A percentile compares a stretch with the other conserved stretches of the same genome.
Evolutionary conservation across 257 asterid species (phyloP).

Genomic region (Solanum dulcamara): DNA sequence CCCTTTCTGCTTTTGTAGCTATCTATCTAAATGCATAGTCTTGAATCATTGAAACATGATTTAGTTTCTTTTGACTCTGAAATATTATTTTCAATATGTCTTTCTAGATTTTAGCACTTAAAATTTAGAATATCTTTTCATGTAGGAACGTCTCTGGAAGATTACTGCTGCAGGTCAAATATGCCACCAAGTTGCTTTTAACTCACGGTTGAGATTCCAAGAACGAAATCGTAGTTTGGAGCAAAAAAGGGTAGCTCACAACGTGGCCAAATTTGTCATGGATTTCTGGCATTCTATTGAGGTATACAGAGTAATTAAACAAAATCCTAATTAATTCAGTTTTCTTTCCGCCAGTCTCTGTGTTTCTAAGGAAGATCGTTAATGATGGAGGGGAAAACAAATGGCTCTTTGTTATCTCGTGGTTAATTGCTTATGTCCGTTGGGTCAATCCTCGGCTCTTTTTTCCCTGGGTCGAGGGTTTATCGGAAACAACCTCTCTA

Average conservation of each 20-base stretch:
- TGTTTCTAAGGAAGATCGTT: neutral
- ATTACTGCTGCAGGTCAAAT: slow-evolving; percentile 61
- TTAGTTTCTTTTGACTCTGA: neutral
- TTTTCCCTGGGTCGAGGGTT: neutral
- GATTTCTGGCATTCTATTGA: slow-evolving; percentile 76
- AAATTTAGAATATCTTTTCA: neutral
- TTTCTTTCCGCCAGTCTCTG: neutral
- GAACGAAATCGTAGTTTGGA: slow-evolving; percentile 28
- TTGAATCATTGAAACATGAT: neutral
- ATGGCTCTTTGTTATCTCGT: neutral
- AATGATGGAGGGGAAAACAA: neutral
- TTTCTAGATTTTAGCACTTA: neutral
- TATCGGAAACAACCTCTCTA: neutral
- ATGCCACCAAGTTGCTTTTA: slow-evolving; percentile 45
- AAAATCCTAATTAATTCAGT: neutral
- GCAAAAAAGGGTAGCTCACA: slow-evolving; percentile 49
- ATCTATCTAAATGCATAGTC: neutral
- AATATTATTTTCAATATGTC: neutral
- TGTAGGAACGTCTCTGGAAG: slow-evolving; percentile 92
- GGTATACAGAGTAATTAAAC: slow-evolving; percentile 20
- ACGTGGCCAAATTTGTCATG: slow-evolving; percentile 60
- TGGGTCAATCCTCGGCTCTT: neutral
- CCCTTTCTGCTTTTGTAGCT: neutral
- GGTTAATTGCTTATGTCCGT: neutral
- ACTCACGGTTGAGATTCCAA: slow-evolving; percentile 38